A percentile compares a stretch with the other conserved stretches of the same genome.
Conservation (phyloP, 1,139 yeast genomes). For the Pichia sp. region DNA sequence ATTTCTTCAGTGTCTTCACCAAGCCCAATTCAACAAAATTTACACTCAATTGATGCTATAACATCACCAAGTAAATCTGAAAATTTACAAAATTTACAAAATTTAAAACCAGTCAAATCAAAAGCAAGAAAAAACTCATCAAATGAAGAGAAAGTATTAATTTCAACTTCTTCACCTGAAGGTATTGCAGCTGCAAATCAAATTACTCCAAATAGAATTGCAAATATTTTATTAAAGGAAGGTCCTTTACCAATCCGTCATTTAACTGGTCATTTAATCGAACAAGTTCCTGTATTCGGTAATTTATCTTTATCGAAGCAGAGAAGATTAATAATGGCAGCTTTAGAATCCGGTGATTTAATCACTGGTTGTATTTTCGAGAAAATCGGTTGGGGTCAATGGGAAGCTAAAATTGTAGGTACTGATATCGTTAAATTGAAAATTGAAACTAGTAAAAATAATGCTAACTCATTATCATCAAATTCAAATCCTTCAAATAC, state of each 20-base stretch:
- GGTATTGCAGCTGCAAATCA: slow-evolving; percentile 84
- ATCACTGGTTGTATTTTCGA: slow-evolving; percentile 66
- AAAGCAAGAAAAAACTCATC: slow-evolving; percentile 18
- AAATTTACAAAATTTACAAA: too few relatives aligned
- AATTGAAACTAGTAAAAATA: slow-evolving; percentile 18
- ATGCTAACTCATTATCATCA: neutral
- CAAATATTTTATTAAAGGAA: slow-evolving; percentile 56
- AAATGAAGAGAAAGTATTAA: slow-evolving; percentile 29
- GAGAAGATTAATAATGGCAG: slow-evolving; percentile 82
- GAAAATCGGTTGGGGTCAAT: slow-evolving; percentile 97
- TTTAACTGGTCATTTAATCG: slow-evolving; percentile 69
- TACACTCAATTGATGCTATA: neutral
- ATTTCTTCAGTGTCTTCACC: slow-evolving; percentile 3
- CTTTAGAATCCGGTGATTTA: slow-evolving; percentile 67
- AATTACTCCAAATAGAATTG: slow-evolving; percentile 75
- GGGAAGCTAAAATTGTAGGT: slow-evolving; percentile 64
- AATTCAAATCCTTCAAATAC: neutral
- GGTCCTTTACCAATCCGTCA: slow-evolving; percentile 92
- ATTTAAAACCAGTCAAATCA: slow-evolving; percentile 1
- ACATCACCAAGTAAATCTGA: slow-evolving; percentile 2
- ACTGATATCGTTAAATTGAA: slow-evolving; percentile 31
- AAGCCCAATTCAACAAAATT: slow-evolving; percentile 5
- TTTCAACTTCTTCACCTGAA: slow-evolving; percentile 79
- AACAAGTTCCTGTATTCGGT: slow-evolving; percentile 75
- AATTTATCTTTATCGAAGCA: slow-evolving; percentile 79